Conservation (phyloP, 768 basidiomycete genomes). For the Hypholoma fasciculare region DNA sequence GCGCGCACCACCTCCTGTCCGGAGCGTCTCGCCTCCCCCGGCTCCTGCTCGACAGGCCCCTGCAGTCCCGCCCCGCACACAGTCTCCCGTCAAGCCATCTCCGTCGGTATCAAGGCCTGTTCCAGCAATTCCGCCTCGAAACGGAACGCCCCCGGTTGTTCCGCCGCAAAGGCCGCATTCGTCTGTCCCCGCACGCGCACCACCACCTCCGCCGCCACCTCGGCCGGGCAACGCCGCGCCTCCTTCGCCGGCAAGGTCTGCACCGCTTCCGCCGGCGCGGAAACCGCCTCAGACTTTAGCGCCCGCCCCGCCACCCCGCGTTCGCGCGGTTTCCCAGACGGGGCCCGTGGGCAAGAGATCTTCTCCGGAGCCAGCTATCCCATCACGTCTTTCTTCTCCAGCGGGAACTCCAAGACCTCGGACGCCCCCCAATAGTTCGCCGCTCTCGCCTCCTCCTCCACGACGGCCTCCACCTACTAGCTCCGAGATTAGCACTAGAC, state of each 20-base stretch:
- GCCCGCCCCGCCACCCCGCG: constrained; percentile 31
- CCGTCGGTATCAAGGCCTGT: constrained; percentile 26
- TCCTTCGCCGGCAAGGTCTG: constrained; percentile 27
- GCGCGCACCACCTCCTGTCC: constrained; percentile 37
- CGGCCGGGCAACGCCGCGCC: constrained; percentile 19
- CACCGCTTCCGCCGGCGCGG: constrained; percentile 42
- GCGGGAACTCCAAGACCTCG: constrained; percentile 15
- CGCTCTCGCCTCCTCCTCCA: constrained; percentile 20
- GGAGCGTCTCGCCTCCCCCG: constrained; percentile 31
- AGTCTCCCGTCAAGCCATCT: constrained; percentile 30
- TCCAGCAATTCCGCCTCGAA: constrained; percentile 36
- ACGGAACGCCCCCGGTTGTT: constrained; percentile 22
- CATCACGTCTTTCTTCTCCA: constrained; percentile 16
- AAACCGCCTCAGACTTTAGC: constrained; percentile 28
- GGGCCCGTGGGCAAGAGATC: constrained; percentile 12
- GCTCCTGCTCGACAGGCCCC: constrained; percentile 41
- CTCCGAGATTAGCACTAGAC: constrained; percentile 26
- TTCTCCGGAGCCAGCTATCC: constrained; percentile 15
- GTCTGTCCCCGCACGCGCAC: constrained; percentile 23
- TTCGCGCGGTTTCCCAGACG: constrained; percentile 23
- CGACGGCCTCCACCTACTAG: constrained; percentile 16
- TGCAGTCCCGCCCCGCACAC: constrained; percentile 39
- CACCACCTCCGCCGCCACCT: constrained; percentile 26
- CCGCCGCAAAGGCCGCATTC: constrained; percentile 25
- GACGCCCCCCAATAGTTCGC: constrained; percentile 15